Evolutionary conservation across 2,329 filamentous ascomycete genomes (phyloP), one percentile per base, ranked within the genome.

Genomic region (Sordariomycetes sp.): DNA sequence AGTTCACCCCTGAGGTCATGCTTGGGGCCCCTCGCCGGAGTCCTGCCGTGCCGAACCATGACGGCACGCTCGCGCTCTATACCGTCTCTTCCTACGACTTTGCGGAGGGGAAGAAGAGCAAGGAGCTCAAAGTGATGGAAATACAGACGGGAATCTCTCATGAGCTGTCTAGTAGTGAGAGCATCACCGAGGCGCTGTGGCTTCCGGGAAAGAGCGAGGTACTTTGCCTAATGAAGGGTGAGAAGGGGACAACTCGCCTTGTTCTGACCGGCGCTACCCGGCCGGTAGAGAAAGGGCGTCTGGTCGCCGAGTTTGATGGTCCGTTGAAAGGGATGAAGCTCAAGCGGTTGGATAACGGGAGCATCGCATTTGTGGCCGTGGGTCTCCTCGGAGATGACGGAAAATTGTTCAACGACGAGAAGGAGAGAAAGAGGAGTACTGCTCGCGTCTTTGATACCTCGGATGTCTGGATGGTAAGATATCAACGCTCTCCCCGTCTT

Each of bases 1-100:
- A 57, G 36, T 62, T 71, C 58, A 70, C 68, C 17, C 64, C 69
- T 12, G 68, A 72, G 60, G 57, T 62, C 4, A 62, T 72, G 51
- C 61, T 69, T 51, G 64, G 60, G 36, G 62, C 63, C 3, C 67
- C 68, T 42, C 64, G 64, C 34, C 64, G 67, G 35, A 63, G 64
- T 24, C 59, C 65, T n/a, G 70, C 69, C 1, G 66, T 76, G 7
- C 70, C 72, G 10, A 73, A 70, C 57, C 64, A 69, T 24, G 69
- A 70, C 57, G 72, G 74, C 57, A 67, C 72, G 4, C 68, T 70
- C 13, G 67, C 72, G 8, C 63, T 77, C 48, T 71, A 71, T 62
- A 72, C 71, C 20, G 62, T 75, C 52, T 68, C 69, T 6, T 68
- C 67, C 28, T 68, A 75, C 59, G 63, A 64, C 34, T 66, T 73